Evolutionary conservation across 495 filamentous ascomycete genomes (phyloP).

Genomic region (Penicillium psychrofluorescens): DNA sequence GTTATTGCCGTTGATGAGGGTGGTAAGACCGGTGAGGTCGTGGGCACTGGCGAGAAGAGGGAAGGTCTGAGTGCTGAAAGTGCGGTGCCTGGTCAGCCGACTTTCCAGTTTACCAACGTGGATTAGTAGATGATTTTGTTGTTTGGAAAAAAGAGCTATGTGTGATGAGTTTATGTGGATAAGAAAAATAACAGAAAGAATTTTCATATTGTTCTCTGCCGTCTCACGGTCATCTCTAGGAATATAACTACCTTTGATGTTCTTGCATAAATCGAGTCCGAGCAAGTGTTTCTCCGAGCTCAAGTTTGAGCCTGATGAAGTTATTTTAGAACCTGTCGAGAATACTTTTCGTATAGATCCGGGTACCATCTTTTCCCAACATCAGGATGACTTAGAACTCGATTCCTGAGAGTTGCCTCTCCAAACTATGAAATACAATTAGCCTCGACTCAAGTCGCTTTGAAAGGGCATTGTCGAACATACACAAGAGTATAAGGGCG

Average conservation of each 20-base stretch:
- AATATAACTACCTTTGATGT: too few relatives aligned
- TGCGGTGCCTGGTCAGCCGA: slow-evolving; percentile 73
- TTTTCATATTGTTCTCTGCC: too few relatives aligned
- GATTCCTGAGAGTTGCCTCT: slow-evolving; percentile 55
- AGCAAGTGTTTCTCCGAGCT: too few relatives aligned
- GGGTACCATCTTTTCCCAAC: slow-evolving; percentile 84
- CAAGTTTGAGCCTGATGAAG: too few relatives aligned
- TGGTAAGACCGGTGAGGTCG: slow-evolving; percentile 54
- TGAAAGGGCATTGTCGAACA: slow-evolving; percentile 3
- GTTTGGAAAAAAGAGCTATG: not conserved
- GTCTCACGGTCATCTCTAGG: too few relatives aligned
- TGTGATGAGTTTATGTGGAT: not conserved
- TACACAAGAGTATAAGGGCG: slow-evolving; percentile 34
- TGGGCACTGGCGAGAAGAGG: slow-evolving; percentile 48
- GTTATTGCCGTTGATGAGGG: slow-evolving; percentile 63
- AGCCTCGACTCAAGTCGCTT: too few relatives aligned
- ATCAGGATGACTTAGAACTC: slow-evolving; percentile 86
- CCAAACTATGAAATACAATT: slow-evolving; percentile 24
- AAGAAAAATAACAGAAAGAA: not conserved
- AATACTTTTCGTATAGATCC: slow-evolving; percentile 49
- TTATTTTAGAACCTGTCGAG: slow-evolving; percentile 14
- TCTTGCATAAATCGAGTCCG: too few relatives aligned
- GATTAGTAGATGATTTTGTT: slow-evolving; percentile 18
- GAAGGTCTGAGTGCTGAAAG: slow-evolving; percentile 52
- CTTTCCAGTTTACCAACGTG: slow-evolving; percentile 73